phyloP scores from a whole-genome alignment of 2,329 filamentous ascomycete species.

The Cladophialophora carrionii region DNA sequence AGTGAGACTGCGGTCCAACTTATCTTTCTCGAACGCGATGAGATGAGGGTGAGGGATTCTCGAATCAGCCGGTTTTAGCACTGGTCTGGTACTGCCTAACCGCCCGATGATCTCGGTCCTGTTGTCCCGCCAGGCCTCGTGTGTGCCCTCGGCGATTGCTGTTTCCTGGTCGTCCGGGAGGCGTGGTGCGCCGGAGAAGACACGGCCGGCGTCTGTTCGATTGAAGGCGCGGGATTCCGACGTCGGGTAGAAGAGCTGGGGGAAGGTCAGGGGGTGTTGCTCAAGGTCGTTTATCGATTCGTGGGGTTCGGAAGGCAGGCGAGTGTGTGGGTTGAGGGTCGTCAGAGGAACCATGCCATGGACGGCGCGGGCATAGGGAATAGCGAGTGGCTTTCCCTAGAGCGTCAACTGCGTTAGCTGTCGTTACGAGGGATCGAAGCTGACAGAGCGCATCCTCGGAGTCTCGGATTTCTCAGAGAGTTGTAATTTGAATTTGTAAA shows the following conservation, averaged over 20 bases:
- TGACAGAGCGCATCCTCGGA: not conserved
- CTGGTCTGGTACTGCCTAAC: constrained; percentile 49
- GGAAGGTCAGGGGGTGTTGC: constrained; percentile 58
- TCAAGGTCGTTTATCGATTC: constrained; percentile 68
- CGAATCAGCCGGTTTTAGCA: constrained; percentile 64
- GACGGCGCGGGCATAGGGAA: constrained; percentile 75
- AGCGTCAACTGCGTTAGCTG: constrained; percentile 17
- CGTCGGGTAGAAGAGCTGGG: constrained; percentile 65
- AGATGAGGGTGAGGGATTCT: constrained; percentile 67
- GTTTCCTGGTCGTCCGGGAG: constrained; percentile 44
- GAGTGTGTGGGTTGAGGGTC: constrained; percentile 46
- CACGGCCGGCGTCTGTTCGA: constrained; percentile 66
- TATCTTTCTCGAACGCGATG: constrained; percentile 54
- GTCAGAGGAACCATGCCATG: constrained; percentile 78
- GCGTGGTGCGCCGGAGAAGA: constrained; percentile 56
- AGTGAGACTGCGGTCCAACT: constrained; percentile 44
- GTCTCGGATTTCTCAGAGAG: constrained; percentile 64
- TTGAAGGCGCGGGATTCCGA: constrained; percentile 67
- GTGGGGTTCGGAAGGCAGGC: constrained; percentile 50
- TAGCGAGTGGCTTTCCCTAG: constrained; percentile 76
- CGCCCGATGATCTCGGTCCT: constrained; percentile 50
- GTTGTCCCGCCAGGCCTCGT: constrained; percentile 41
- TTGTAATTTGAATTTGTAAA: constrained; percentile 70
- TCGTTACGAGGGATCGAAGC: not conserved
- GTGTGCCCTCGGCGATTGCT: constrained; percentile 37